Evolutionary conservation across 768 basidiomycete species (phyloP).

Genomic region (Xerocomus brunneocitrinus): DNA sequence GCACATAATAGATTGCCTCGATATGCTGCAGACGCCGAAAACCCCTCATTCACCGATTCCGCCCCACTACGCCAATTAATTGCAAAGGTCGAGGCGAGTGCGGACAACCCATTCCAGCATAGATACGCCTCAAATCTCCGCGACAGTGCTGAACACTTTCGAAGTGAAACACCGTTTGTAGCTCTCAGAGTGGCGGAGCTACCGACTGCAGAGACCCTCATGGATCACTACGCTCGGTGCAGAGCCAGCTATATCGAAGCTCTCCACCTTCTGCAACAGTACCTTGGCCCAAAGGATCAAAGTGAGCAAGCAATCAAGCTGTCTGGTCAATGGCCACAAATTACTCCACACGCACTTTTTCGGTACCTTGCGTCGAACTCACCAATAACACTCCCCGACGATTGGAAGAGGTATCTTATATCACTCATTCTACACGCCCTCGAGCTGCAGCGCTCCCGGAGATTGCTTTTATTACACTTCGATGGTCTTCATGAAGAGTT

Average conservation of each 20-base stretch:
- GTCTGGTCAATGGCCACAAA: constrained; percentile 33
- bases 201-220: not conserved
- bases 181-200: not conserved
- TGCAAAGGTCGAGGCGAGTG: not conserved
- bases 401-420: constrained; percentile 29
- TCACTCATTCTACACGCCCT: constrained; percentile 25
- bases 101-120: not conserved
- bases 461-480: not conserved
- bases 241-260: not conserved
- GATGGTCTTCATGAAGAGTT: not conserved
- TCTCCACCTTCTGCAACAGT: not conserved
- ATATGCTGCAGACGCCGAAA: not conserved
- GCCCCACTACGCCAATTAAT: not conserved
- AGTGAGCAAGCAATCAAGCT: constrained; percentile 10
- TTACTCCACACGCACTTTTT: constrained; percentile 29
- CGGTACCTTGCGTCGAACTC: constrained; percentile 24
- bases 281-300: constrained; percentile 9
- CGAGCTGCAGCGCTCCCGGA: constrained; percentile 23
- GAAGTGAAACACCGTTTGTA: not conserved
- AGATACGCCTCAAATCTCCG: not conserved
- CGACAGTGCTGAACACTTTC: not conserved
- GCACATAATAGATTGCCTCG: not conserved
- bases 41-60: not conserved
- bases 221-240: not conserved
- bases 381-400: not conserved